Percentiles rank a stretch among this genome's conserved stretches.
Evolutionary conservation across 768 basidiomycete species (phyloP).

Genomic region (Amanita phalloides): DNA sequence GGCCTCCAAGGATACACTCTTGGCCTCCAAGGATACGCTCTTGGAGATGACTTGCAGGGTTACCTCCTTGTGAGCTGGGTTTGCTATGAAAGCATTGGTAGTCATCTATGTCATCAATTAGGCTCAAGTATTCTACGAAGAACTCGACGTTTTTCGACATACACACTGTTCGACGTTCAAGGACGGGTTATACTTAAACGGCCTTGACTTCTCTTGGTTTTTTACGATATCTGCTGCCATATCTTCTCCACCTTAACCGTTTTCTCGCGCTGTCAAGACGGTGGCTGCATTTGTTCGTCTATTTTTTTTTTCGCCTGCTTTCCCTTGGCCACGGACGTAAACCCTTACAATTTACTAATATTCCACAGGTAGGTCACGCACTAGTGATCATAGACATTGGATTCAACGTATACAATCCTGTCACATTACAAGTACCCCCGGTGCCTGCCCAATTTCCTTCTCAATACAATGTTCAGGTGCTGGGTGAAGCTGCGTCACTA

Average conservation of each 20-base stretch:
- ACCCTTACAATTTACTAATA: neutral
- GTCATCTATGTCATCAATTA: neutral
- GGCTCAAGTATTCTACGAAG: too few relatives aligned
- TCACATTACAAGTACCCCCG: neutral
- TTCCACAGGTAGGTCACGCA: neutral
- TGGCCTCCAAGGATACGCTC: neutral
- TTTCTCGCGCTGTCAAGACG: too few relatives aligned
- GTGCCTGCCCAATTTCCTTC: slow-evolving; percentile 4
- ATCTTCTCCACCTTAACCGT: too few relatives aligned
- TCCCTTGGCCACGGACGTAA: neutral
- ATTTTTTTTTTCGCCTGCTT: neutral
- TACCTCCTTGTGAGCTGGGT: neutral
- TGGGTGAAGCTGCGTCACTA: neutral
- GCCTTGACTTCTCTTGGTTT: too few relatives aligned
- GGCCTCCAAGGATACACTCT: neutral
- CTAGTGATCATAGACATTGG: neutral
- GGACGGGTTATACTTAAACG: too few relatives aligned
- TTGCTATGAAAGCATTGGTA: neutral
- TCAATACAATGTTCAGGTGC: slow-evolving; percentile 5
- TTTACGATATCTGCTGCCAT: too few relatives aligned
- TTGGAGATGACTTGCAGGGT: neutral
- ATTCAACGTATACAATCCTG: neutral
- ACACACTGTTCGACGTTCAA: too few relatives aligned
- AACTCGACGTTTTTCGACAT: too few relatives aligned
- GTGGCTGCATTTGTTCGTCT: neutral